Evolutionary conservation across 116 monocot genomes (phyloP).

Genomic region (Zostera marina): DNA sequence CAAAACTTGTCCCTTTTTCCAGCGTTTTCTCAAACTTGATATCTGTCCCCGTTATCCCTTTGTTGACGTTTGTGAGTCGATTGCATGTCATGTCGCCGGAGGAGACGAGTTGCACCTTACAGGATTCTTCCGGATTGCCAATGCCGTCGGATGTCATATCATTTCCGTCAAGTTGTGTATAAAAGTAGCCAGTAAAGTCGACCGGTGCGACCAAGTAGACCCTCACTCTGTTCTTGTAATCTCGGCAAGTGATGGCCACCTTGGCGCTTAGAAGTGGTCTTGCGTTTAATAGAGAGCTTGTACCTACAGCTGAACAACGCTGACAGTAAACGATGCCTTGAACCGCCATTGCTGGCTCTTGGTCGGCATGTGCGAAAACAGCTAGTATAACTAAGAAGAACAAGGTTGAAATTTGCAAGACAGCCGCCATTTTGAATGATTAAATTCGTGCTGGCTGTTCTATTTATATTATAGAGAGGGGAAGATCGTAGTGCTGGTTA

Average conservation of each 20-base stretch:
- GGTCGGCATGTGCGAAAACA: neutral
- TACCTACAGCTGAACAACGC: neutral
- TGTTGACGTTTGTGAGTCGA: slow-evolving; percentile 13
- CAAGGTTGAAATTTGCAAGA: neutral
- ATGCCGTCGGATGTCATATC: neutral
- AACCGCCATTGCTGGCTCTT: neutral
- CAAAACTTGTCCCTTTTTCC: neutral
- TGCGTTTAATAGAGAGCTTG: slow-evolving; percentile 1
- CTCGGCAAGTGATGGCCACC: slow-evolving; percentile 8
- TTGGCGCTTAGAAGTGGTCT: neutral
- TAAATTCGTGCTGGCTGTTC: neutral
- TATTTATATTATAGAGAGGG: too few relatives aligned
- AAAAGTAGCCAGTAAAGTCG: slow-evolving; percentile 8
- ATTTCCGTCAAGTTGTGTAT: neutral
- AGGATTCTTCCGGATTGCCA: neutral
- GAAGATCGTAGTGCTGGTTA: too few relatives aligned
- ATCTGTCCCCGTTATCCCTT: slow-evolving; percentile 2
- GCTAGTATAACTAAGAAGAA: neutral
- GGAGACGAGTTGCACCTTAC: slow-evolving; percentile 10
- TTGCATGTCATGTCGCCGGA: slow-evolving; percentile 8
- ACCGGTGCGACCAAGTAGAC: slow-evolving; percentile 4
- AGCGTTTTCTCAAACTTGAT: slow-evolving; percentile 5
- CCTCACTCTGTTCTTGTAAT: slow-evolving; percentile 3
- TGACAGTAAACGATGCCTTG: slow-evolving; percentile 5
- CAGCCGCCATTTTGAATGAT: neutral